Percentiles rank a stretch among this genome's conserved stretches.
phyloP scores from a whole-genome alignment of 805 yeast genomes.

The Grigorovia yakushimaensis region DNA sequence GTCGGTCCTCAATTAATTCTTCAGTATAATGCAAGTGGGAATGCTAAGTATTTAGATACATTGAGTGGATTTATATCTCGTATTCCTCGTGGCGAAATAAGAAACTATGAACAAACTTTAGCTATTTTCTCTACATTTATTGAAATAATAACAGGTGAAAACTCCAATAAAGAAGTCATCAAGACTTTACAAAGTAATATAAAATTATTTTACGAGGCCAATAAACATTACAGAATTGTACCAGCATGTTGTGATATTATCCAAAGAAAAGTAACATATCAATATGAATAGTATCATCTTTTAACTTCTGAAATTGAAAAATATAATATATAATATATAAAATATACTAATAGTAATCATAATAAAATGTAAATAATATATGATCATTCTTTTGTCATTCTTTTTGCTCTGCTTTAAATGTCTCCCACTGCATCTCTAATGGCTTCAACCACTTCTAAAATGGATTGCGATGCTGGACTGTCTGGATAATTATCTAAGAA shows the following conservation, averaged over 20 bases:
- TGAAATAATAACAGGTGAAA: conserved; percentile 22
- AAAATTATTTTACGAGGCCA: conserved; percentile 32
- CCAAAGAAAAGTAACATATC: conserved; percentile 2
- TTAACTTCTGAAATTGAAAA: neutral
- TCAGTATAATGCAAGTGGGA: conserved; percentile 2
- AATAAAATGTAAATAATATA: neutral
- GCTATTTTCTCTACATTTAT: conserved; percentile 48
- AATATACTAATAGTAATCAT: neutral
- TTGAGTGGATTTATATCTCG: conserved; percentile 31
- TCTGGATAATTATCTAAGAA: conserved; percentile 80
- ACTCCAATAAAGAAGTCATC: conserved; percentile 21
- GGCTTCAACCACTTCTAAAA: conserved; percentile 70
- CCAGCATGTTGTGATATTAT: conserved; percentile 47
- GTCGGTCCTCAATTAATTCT: conserved; percentile 67
- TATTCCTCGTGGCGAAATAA: conserved; percentile 36
- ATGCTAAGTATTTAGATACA: conserved; percentile 34
- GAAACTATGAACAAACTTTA: conserved; percentile 49
- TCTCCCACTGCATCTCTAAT: conserved; percentile 47
- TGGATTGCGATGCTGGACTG: conserved; percentile 85
- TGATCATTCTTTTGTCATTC: neutral
- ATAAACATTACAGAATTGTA: conserved; percentile 23
- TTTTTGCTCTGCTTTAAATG: conserved; percentile 5
- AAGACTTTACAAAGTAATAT: conserved; percentile 37
- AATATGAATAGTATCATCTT: neutral
- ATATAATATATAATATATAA: neutral